Evolutionary conservation across 331 rosid species (phyloP), one percentile per base, ranked within the genome.

Genomic region (Arachis monticola): DNA sequence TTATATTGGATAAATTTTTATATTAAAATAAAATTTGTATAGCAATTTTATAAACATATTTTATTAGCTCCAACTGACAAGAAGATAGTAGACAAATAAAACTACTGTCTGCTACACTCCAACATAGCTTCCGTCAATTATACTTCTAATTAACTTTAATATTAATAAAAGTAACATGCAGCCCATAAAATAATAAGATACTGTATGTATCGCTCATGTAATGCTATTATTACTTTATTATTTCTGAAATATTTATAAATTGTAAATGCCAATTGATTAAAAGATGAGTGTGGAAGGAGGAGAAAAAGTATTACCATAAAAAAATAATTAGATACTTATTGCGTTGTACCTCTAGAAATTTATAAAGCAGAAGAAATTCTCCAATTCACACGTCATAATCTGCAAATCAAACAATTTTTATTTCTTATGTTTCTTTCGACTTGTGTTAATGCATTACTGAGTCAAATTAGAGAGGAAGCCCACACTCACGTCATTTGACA

Each of bases 401-500:
- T 59, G 58, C 62, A 72, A n/a, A 77, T 77, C 59, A 52, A 74
- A 55, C 69, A 55, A 35, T 62, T 30, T 47, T 44, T 45, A 42
- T 80, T 17, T 1, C 7, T 59, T 6, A 3, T 32, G 71, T 76
- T 75, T 70, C 60, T 57, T 41, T 72, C 73, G 10, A 66, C 8
- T 40, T 41, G 14, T 44, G 40, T 35, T 35, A 60, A n/a, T 60
- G 76, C 58, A 67, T 13, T 76, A 77, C 59, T 3, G 57, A 7
- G 64, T 78, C 83, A 70, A 48, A 11, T 38, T 11, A 17, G 31
- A 60, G 63, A 10, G 35, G 48, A 72, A 79, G 69, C 56, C 47
- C 22, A 35, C 8, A 35, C 69, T 10, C 51, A 64, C 57, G 80
- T 74, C 61, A 79, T 64, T 74, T 74, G 66, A 78, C 75, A 78